Conservation (phyloP, 345 rosid genomes). For the Zanthoxylum bungeanum region DNA sequence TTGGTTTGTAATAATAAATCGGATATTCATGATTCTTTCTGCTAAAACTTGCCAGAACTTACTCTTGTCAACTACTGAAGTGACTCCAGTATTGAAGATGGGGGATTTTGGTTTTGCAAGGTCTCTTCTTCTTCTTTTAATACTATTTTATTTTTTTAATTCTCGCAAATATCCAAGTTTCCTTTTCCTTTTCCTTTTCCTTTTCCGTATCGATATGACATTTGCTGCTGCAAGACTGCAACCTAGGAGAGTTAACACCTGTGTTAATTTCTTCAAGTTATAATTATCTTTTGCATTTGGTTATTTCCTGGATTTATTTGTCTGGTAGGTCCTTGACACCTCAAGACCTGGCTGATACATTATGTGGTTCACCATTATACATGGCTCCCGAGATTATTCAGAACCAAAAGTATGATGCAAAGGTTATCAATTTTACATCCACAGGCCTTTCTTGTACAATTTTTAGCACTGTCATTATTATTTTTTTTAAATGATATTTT, state of each 20-base stretch:
- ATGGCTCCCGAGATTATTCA: conserved; percentile 90
- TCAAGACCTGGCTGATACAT: conserved; percentile 60
- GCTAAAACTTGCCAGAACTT: conserved; percentile 53
- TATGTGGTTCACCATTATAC: conserved; percentile 85
- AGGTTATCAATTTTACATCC: conserved; percentile 44
- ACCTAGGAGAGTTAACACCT: not conserved
- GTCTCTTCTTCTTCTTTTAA: conserved; percentile 23
- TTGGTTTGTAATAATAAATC: conserved; percentile 9
- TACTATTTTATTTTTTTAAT: not conserved
- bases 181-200: too few species aligned
- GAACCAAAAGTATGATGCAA: conserved; percentile 81
- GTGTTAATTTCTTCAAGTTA: not conserved
- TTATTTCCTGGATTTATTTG: conserved; percentile 9
- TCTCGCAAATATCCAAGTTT: too few species aligned
- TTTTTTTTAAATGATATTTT: not conserved
- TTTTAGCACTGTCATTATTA: not conserved
- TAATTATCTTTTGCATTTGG: conserved; percentile 1
- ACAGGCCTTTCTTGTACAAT: not conserved
- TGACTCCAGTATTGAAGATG: conserved; percentile 59
- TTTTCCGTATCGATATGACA: not conserved
- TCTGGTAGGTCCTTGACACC: conserved; percentile 63
- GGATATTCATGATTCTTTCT: conserved; percentile 16
- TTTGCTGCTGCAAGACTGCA: not conserved
- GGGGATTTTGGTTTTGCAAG: conserved; percentile 95
- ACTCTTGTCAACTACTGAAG: conserved; percentile 53